phyloP scores from a whole-genome alignment of 805 yeast species.

The Isabelozyma heimii region DNA sequence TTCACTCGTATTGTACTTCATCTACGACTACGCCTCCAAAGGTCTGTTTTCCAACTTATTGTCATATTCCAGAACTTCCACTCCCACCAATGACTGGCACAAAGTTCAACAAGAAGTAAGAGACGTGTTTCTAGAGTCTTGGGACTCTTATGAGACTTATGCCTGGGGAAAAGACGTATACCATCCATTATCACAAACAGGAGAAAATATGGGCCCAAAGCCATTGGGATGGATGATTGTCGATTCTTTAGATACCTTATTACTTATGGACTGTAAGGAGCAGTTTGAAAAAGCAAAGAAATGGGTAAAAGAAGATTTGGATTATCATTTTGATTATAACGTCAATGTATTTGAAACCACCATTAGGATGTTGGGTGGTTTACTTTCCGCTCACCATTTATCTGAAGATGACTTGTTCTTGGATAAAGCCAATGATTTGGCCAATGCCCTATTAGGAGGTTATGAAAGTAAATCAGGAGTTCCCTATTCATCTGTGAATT shows the following conservation, averaged over 20 bases:
- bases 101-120: slow-evolving; percentile 56
- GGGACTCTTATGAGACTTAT: slow-evolving; percentile 70
- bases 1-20: slow-evolving; percentile 38
- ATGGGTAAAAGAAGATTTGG: slow-evolving; percentile 73
- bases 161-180: slow-evolving; percentile 88
- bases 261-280: slow-evolving; percentile 67
- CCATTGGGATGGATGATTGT: slow-evolving; percentile 95
- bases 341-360: slow-evolving; percentile 93
- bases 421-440: slow-evolving; percentile 77
- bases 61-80: slow-evolving; percentile 3
- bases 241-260: slow-evolving; percentile 79
- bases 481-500: slow-evolving; percentile 78
- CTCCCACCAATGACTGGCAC: slow-evolving; percentile 36
- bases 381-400: slow-evolving; percentile 77
- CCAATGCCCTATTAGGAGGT: slow-evolving; percentile 67
- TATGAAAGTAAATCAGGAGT: slow-evolving; percentile 66
- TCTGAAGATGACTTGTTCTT: slow-evolving; percentile 68
- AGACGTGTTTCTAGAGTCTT: slow-evolving; percentile 67
- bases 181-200: slow-evolving; percentile 59
- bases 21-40: slow-evolving; percentile 23
- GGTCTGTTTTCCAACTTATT: background rate
- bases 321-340: slow-evolving; percentile 67
- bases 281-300: slow-evolving; percentile 62
- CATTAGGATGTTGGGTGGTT: slow-evolving; percentile 89
- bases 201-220: slow-evolving; percentile 70